Base-by-base conservation (phyloP, 1,139 yeast species). In the Candida albicans region DNA sequence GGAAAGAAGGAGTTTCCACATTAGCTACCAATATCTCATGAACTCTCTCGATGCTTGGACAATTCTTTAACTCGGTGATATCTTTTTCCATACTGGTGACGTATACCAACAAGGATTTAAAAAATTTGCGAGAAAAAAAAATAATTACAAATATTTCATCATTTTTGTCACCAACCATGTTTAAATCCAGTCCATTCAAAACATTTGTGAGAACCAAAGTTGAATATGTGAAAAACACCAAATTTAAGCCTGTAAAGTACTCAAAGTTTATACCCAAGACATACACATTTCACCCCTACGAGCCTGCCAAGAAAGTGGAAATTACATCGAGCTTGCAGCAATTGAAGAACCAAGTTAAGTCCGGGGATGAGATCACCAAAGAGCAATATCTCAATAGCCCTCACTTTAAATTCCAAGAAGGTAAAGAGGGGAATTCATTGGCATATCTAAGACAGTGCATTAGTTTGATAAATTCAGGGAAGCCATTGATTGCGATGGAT, bases 401-500 rank as follows among this genome's bases (percentile, higher is more conserved):
- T 3, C 46, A 57, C 28, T 65, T 66, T 37, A 35, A 47, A 8
- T 53, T 62, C 37, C 40, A 41, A 24, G 52, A 53, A 7, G 58
- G 49, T 8, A 49, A 48, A 10, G 48, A 49, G 22, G 55, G 51
- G 8, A 37, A 30, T 9, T 54, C 59, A 13, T 33, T 56, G 11
- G 41, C 41, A 2, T 42, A 45, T n/a, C 56, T 73, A 35, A 51
- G 52, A 38, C 33, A 50, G 1, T 51, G 59, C 33, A 63, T 74
- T 59, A 51, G 57, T 11, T 45, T 53, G 30, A 64, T 70, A 1
- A 65, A 64, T 41, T 53, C 61, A 6, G 57, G 65, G 14, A 58
- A 67, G 27, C 73, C 76, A 0, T 62, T 82, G 14, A 64, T 84
- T 14, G 72, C 84, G 10, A 63, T 87, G 27, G 95, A 87, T 57